Base-by-base conservation (phyloP, 768 basidiomycete genomes). In the Sutorius australiensis region DNA sequence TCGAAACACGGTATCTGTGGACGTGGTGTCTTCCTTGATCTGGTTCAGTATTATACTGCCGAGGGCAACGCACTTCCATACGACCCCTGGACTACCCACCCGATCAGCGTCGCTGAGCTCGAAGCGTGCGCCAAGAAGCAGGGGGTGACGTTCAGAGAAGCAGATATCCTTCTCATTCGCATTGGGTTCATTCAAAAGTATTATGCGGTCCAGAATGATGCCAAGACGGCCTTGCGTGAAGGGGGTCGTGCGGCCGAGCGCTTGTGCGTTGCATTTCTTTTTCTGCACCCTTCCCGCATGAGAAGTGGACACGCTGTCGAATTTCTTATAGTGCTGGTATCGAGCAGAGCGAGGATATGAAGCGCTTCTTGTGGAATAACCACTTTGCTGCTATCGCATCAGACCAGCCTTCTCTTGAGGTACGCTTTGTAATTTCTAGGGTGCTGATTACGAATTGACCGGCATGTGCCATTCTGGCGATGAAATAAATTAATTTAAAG, bases 331-430 rank as follows among this genome's bases (percentile, higher is more conserved):
- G 84, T 57, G 82, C 85, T 37, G 84, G 85, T 2, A 80, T 87
- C 43, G 83, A 86, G 53, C 83, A 85, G 63, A 75, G 77, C 21
- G 81, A 84, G 16, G 83, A 82, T 38, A 84, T 85, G 84, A 87
- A 85, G 57, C 76, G 79, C 9, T 87, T 86, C 69, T 66, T 86
- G n/a, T 88, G 86, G 85, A 76, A 87, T 66, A 86, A 86, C 64
- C 86, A 87, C 62, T 87, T 87, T 63, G 79, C 85, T 1, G 84
- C 84, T 6, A 62, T 85, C 28, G 84, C 83, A 10, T 84, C 84
- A 32, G 85, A 87, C 70, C 81, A 83, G 54, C 85, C 85, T 16
- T 67, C 82, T 4, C 64, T 87, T 43, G 85, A 87, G 78, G 82
- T 82, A 39, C 31, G 44, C n/a, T 38, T 67, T 52, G 6, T 16